Conservation (phyloP, 495 filamentous ascomycete genomes). For the Aspergillus indologenus region DNA sequence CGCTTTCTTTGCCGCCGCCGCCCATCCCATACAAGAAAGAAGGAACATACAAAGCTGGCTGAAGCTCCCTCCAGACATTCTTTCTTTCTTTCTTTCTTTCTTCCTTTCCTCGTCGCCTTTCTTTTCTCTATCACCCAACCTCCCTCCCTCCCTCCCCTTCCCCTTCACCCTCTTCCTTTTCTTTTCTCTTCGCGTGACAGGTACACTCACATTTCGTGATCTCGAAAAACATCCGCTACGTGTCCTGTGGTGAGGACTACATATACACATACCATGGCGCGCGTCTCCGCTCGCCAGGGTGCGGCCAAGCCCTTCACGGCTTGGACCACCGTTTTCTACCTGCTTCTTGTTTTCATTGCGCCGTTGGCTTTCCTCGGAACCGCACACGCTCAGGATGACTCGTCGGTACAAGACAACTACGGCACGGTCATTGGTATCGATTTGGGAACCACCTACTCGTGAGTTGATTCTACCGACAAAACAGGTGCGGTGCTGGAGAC, state of each 20-base stretch:
- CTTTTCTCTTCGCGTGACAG: constrained; percentile 9
- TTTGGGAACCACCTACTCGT: constrained; percentile 96
- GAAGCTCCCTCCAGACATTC: constrained; percentile 6
- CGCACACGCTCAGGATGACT: constrained; percentile 69
- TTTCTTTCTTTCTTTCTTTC: constrained; percentile 6
- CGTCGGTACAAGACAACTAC: constrained; percentile 65
- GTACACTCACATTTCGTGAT: not conserved
- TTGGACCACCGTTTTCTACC: constrained; percentile 78
- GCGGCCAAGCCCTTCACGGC: constrained; percentile 51
- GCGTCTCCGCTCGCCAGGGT: constrained; percentile 36
- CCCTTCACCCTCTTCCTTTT: constrained; percentile 19
- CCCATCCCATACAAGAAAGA: constrained; percentile 26
- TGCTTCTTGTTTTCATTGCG: constrained; percentile 75
- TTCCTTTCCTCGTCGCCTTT: constrained; percentile 10
- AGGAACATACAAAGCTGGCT: constrained; percentile 1
- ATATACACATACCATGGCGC: constrained; percentile 41
- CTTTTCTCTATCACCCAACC: constrained; percentile 7
- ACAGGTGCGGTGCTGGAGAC: not conserved
- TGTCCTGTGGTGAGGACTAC: constrained; percentile 15
- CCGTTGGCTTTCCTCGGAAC: constrained; percentile 72
- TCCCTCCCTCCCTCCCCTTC: constrained; percentile 9
- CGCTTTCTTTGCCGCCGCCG: constrained; percentile 24
- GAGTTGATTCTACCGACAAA: constrained; percentile 24
- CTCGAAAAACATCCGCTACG: not conserved
- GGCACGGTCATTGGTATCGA: constrained; percentile 98